Base-by-base conservation (phyloP, 257 asterid genomes). In the Hygrophila difformis region DNA sequence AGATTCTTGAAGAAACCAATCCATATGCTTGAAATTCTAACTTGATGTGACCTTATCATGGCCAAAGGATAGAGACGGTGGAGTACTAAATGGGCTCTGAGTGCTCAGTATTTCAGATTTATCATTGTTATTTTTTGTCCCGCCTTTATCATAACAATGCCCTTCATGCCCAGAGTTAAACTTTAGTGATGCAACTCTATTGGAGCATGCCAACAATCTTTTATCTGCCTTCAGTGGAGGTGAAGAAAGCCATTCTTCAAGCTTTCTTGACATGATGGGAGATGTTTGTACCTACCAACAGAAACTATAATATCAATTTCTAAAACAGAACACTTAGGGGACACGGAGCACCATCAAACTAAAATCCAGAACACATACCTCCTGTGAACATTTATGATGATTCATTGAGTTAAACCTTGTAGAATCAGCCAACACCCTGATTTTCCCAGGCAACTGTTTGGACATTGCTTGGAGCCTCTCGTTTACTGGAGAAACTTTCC, bases 401-500 rank as follows among this genome's bases (percentile, higher is more conserved):
- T 46, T 64, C 79, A 79, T 43, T 18, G 84, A 72, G 68, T 77
- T 89, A 60, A 85, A 70, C 72, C 88, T 74, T 50, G 93, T 71
- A 40, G 94, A 77, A 53, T 85, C 96, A 46, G 82, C 79, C 74
- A 82, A 69, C 51, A 75, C 81, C 69, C 76, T 76, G 46, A 79
- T 58, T 70, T 59, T 65, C 68, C 77, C 74, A 14, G 83, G 84
- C 24, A 72, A 59, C 35, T 74, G 69, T 74, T 82, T 89, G 59
- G 98, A 77, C 69, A 79, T 57, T 16, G 94, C 72, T 55, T 73
- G 77, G 17, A 89, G 84, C 56, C 81, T 81, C 62, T 89, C 93
- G 44, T 89, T 82, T 57, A 89, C 79, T 16, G 98, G 96, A 65
- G 98, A 85, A 61, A 85, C 69, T 69, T 62, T 82, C 98, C 98